phyloP scores from a whole-genome alignment of 352 stramenopile genomes.

The Globisporangium iwayamae region DNA sequence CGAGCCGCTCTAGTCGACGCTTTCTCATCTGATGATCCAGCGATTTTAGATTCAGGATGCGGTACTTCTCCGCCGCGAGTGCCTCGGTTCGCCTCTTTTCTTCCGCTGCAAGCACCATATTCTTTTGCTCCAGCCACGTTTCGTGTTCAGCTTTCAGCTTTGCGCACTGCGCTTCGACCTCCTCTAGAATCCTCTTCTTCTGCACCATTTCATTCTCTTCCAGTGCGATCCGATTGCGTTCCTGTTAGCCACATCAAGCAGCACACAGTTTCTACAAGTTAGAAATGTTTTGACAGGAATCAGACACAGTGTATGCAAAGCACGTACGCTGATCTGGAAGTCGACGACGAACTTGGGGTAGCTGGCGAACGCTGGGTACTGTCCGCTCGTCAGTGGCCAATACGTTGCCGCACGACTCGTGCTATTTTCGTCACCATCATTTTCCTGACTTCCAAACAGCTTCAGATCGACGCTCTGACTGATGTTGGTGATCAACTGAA shows the following conservation, averaged over 20 bases:
- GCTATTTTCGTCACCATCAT: neutral
- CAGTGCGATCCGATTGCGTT: slow-evolving; percentile 76
- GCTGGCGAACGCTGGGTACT: slow-evolving; percentile 78
- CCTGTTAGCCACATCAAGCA: slow-evolving; percentile 27
- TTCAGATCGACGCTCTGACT: slow-evolving; percentile 34
- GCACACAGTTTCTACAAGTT: neutral
- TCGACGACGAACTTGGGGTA: slow-evolving; percentile 83
- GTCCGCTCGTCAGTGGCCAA: slow-evolving; percentile 62
- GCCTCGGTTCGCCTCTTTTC: slow-evolving; percentile 57
- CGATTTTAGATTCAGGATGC: slow-evolving; percentile 67
- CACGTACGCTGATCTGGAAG: slow-evolving; percentile 76
- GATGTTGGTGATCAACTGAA: slow-evolving; percentile 66
- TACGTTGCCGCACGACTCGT: slow-evolving; percentile 12
- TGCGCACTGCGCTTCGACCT: slow-evolving; percentile 46
- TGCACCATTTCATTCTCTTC: slow-evolving; percentile 64
- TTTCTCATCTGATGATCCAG: slow-evolving; percentile 68
- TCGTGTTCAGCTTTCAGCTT: slow-evolving; percentile 60
- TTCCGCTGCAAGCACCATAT: slow-evolving; percentile 52
- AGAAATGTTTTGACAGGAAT: neutral
- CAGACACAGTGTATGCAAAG: neutral
- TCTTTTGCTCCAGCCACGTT: slow-evolving; percentile 63
- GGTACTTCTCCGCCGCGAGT: slow-evolving; percentile 53
- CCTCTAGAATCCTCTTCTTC: slow-evolving; percentile 59
- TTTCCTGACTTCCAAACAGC: slow-evolving; percentile 17
- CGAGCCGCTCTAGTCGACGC: slow-evolving; percentile 55